Evolutionary conservation across 1,284 basidiomycete genomes (phyloP), one percentile per base, ranked within the genome.

Genomic region (Phellopilus nigrolimitatus): DNA sequence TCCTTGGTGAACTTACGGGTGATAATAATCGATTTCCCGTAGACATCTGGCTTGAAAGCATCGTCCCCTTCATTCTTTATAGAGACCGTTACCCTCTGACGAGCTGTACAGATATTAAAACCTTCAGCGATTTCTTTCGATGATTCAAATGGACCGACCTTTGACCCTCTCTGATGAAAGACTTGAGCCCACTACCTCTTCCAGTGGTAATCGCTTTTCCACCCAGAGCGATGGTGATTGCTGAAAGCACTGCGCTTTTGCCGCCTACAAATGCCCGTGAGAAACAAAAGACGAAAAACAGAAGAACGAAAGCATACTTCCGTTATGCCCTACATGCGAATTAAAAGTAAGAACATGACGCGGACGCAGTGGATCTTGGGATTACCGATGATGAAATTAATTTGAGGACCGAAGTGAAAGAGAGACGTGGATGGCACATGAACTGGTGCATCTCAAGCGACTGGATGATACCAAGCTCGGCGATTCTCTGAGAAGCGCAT

Each of bases 371-470:
- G 62, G 37, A 76, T 75, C 60, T n/a, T n/a, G n/a, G n/a, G n/a
- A 10, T 66, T 70, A 76, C 97, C 97, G 52, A 97, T 95, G 58
- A 99, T 88, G 64, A 99, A 98, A 70, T 99, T 98, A 64, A 98
- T 88, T 66, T 93, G 91, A 2, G 87, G 84, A 0, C 88, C 91
- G 59, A 97, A 4, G 77, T 74, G 66, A 97, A 88, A 0, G 76
- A 81, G 42, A 95, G 76, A 66, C 80, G 84, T 62, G 82, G 78
- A 71, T 99, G 97, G 66, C 94, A 97, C 95, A 99, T 97, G 69
- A 99, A 99, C 66, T 97, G 88, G 63, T 83, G 75, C 76, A 97
- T 81, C 61, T 91, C 85, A 47, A 99, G 80, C 21, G 75, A 75
- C 61, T 93, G 88, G 57, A 98, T 89, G 55, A 95, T 85, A 9